phyloP scores from a whole-genome alignment of 1,284 basidiomycete species.

The Termitomyces sp. region DNA sequence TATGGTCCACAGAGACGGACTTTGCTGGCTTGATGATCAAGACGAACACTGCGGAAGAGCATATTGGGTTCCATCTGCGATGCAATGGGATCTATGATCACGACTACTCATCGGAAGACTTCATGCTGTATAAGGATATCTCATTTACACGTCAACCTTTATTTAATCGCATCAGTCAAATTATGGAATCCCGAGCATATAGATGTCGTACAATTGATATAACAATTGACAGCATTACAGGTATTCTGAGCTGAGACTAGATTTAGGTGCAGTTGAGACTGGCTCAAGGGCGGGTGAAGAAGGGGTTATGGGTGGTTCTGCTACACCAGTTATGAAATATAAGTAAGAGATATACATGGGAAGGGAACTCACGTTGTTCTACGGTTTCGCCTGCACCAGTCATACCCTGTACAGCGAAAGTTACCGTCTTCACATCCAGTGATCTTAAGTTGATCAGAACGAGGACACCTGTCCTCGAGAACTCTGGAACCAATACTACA shows the following conservation, averaged over 20 bases:
- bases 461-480: constrained; percentile 63
- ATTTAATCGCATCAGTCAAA: background rate
- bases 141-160: background rate
- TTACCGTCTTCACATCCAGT: constrained; percentile 43
- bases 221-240: constrained; percentile 3
- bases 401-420: constrained; percentile 36
- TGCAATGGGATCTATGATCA: constrained; percentile 68
- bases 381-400: constrained; percentile 26
- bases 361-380: constrained; percentile 20
- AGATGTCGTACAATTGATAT: background rate
- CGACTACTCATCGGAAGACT: constrained; percentile 6
- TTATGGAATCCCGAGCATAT: background rate
- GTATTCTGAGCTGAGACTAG: constrained; percentile 18
- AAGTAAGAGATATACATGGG: background rate
- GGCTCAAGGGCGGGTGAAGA: constrained; percentile 22
- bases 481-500: constrained; percentile 81
- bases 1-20: constrained; percentile 84
- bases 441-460: constrained; percentile 53
- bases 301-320: constrained; percentile 2
- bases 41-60: constrained; percentile 57
- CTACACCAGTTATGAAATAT: constrained; percentile 6
- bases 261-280: constrained; percentile 24
- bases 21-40: constrained; percentile 94
- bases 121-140: background rate
- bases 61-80: constrained; percentile 82